Evolutionary conservation across 2,329 filamentous ascomycete genomes (phyloP).

Genomic region (Aspergillus terreus): DNA sequence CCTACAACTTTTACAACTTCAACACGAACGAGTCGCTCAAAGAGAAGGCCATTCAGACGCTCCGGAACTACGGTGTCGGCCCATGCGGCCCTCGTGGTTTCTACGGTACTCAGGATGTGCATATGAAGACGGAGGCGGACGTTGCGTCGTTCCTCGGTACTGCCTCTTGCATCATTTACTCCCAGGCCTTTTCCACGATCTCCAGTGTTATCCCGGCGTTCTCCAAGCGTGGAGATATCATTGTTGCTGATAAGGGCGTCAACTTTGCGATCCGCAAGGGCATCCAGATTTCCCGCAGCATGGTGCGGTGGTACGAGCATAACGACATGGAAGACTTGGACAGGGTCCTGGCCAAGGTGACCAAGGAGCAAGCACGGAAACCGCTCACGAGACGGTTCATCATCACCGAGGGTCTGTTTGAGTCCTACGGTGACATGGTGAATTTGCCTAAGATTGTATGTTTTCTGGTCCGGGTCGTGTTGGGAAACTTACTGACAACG

Average conservation of each 20-base stretch:
- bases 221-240: conserved; percentile 94
- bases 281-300: conserved; percentile 86
- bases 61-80: conserved; percentile 93
- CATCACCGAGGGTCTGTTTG: conserved; percentile 91
- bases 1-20: conserved; percentile 98
- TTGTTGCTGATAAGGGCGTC: conserved; percentile 88
- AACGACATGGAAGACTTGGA: conserved; percentile 95
- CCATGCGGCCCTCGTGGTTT: conserved; percentile 96
- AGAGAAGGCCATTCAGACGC: conserved; percentile 88
- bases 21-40: conserved; percentile 88
- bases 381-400: conserved; percentile 90
- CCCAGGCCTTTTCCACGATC: conserved; percentile 93
- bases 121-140: conserved; percentile 94
- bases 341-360: conserved; percentile 75
- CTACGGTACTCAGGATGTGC: conserved; percentile 96
- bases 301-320: conserved; percentile 89
- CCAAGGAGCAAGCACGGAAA: conserved; percentile 82
- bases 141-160: conserved; percentile 87
- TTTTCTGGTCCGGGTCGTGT: background rate
- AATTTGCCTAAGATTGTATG: conserved; percentile 80
- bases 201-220: conserved; percentile 96
- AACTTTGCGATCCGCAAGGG: conserved; percentile 95
- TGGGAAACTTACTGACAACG: no score
- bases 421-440: conserved; percentile 79
- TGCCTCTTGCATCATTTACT: conserved; percentile 87